Evolutionary conservation across 2,329 filamentous ascomycete species (phyloP).

Genomic region (Ceratocystis huliohia): DNA sequence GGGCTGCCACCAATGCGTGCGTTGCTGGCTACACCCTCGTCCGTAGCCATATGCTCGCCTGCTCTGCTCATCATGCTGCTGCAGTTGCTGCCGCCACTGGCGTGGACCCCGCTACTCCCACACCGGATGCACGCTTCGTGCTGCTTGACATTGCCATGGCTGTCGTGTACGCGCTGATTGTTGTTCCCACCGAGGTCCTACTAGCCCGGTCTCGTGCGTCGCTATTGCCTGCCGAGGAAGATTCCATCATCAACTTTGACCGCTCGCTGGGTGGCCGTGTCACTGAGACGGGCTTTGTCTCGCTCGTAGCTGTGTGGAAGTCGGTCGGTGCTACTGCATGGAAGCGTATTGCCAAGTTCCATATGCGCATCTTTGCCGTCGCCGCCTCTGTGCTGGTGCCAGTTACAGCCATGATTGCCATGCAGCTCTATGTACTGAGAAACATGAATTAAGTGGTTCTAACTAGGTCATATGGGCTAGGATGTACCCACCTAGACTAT

Average conservation of each 20-base stretch:
- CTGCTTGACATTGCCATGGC: conserved; percentile 30
- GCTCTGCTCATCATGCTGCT: conserved; percentile 30
- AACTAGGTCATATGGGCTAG: too few relatives aligned
- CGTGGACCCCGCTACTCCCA: conserved; percentile 22
- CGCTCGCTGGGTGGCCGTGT: conserved; percentile 69
- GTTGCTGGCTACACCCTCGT: conserved; percentile 34
- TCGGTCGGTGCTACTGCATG: conserved; percentile 63
- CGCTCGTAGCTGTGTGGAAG: conserved; percentile 64
- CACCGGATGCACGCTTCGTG: conserved; percentile 25
- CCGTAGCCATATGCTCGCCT: conserved; percentile 28
- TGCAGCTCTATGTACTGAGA: conserved; percentile 10
- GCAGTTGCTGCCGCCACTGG: conserved; percentile 27
- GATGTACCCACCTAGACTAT: not conserved
- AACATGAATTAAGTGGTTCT: conserved; percentile 3
- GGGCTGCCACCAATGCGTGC: conserved; percentile 42
- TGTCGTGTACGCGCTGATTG: conserved; percentile 36
- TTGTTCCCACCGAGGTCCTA: conserved; percentile 64
- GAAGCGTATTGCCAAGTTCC: conserved; percentile 54
- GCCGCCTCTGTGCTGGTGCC: conserved; percentile 22
- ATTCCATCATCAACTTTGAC: conserved; percentile 83
- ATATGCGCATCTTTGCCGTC: conserved; percentile 49
- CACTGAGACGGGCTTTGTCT: conserved; percentile 59
- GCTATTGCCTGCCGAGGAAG: conserved; percentile 65
- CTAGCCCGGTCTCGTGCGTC: conserved; percentile 78
- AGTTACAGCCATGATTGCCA: conserved; percentile 32